Conservation (phyloP, 2,329 filamentous ascomycete genomes). For the Lomentospora prolificans region DNA sequence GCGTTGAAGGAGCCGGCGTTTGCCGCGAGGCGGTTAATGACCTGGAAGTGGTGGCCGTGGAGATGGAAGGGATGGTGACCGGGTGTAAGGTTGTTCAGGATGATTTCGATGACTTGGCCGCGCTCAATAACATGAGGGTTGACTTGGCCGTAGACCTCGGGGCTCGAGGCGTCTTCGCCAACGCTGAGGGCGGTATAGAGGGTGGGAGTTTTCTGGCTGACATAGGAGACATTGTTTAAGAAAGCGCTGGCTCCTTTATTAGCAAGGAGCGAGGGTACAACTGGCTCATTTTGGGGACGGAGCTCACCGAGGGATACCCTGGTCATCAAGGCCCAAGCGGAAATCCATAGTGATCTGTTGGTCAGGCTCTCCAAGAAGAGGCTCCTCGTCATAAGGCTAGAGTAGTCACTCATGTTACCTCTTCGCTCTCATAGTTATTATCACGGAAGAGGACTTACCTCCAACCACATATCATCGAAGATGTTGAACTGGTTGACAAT, state of each 20-base stretch:
- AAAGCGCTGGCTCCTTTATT: slow-evolving; percentile 25
- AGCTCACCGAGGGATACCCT: slow-evolving; percentile 48
- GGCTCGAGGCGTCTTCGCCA: slow-evolving; percentile 30
- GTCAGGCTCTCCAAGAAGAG: slow-evolving; percentile 39
- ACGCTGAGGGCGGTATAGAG: slow-evolving; percentile 58
- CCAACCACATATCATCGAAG: slow-evolving; percentile 64
- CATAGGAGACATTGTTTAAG: slow-evolving; percentile 58
- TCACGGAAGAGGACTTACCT: slow-evolving; percentile 16
- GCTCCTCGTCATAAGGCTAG: slow-evolving; percentile 52
- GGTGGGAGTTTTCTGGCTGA: slow-evolving; percentile 55
- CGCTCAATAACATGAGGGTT: slow-evolving; percentile 28
- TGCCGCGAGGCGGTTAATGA: slow-evolving; percentile 23
- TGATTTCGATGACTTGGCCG: slow-evolving; percentile 32
- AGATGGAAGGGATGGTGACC: slow-evolving; percentile 19
- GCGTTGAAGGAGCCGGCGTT: slow-evolving; percentile 23
- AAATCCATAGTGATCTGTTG: slow-evolving; percentile 46
- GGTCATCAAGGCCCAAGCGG: slow-evolving; percentile 47
- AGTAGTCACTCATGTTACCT: background rate
- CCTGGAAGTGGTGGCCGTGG: slow-evolving; percentile 20
- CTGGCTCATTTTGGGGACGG: too few species aligned
- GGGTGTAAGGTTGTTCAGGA: slow-evolving; percentile 40
- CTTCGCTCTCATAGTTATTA: background rate
- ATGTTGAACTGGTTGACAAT: slow-evolving; percentile 45
- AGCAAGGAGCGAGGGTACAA: slow-evolving; percentile 3
- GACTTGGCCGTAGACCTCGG: slow-evolving; percentile 30